A percentile compares a stretch with the other conserved stretches of the same genome.
These are phyloP conservation scores for Ceratocystis alfenasii DNA, from an alignment of 2,329 filamentous ascomycete species.

Conservation along the genomic window DNA sequence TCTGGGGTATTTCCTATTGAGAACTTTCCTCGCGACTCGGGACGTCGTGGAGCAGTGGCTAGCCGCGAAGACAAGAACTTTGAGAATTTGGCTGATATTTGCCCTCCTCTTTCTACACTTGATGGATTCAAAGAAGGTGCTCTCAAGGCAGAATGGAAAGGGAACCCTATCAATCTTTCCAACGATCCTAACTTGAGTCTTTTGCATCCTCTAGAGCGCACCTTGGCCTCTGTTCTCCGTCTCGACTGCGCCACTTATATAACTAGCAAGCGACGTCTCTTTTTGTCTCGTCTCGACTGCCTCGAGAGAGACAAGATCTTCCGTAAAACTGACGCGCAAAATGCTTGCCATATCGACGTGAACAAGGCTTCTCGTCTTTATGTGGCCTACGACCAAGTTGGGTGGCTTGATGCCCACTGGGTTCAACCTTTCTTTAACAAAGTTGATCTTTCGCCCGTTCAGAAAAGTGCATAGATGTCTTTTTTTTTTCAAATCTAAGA, in stretches of 20 bases:
- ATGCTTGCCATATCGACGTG: slow-evolving; percentile 96
- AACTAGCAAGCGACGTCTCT: slow-evolving; percentile 86
- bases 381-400: slow-evolving; percentile 76
- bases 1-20: slow-evolving; percentile 20
- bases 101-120: slow-evolving; percentile 55
- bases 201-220: slow-evolving; percentile 67
- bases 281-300: slow-evolving; percentile 59
- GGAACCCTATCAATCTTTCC: slow-evolving; percentile 61
- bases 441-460: slow-evolving; percentile 17
- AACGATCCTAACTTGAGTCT: slow-evolving; percentile 56
- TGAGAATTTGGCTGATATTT: slow-evolving; percentile 56
- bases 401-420: slow-evolving; percentile 57
- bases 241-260: slow-evolving; percentile 82
- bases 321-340: slow-evolving; percentile 87
- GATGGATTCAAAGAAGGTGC: slow-evolving; percentile 50
- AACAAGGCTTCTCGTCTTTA: slow-evolving; percentile 93
- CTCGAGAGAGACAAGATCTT: slow-evolving; percentile 66
- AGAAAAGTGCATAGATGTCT: slow-evolving; percentile 14
- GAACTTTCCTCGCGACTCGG: slow-evolving; percentile 20
- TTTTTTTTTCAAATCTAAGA: too few species aligned
- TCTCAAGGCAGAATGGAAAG: slow-evolving; percentile 81
- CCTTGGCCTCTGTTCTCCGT: slow-evolving; percentile 64
- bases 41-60: slow-evolving; percentile 37
- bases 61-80: slow-evolving; percentile 79
- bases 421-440: slow-evolving; percentile 30